Percentiles rank a stretch among this genome's conserved stretches.
phyloP scores from a whole-genome alignment of 2,329 filamentous ascomycete genomes.

The Nothopassalora personata region DNA sequence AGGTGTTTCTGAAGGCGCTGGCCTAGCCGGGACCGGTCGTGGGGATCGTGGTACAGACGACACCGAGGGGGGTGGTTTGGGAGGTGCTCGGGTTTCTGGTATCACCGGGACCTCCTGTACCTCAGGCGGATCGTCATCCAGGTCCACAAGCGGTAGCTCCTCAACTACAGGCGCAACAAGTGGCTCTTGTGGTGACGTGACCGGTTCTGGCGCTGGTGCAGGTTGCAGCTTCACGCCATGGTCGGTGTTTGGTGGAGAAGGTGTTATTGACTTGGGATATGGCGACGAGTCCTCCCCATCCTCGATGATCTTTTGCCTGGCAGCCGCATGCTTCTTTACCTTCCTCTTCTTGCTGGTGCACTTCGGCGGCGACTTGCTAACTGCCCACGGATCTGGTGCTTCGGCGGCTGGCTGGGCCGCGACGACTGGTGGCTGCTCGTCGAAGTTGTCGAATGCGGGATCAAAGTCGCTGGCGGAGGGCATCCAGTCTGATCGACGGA shows the following conservation, averaged over 20 bases:
- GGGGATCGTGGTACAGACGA: conserved; percentile 14
- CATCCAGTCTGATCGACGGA: conserved; percentile 17
- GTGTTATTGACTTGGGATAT: conserved; percentile 26
- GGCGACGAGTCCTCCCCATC: conserved; percentile 25
- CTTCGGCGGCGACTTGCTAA: conserved; percentile 11
- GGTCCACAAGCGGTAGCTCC: conserved; percentile 11
- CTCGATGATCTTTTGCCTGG: conserved; percentile 10
- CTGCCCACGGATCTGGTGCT: conserved; percentile 12
- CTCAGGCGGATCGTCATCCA: conserved; percentile 17
- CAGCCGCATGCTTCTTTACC: conserved; percentile 19
- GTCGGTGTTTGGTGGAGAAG: conserved; percentile 22
- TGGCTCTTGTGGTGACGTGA: conserved; percentile 8
- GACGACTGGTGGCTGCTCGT: conserved; percentile 19
- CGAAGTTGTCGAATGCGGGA: conserved; percentile 26
- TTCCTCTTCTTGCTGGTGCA: conserved; percentile 27
- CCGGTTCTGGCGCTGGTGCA: conserved; percentile 4
- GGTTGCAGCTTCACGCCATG: conserved; percentile 19
- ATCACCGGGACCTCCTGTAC: conserved; percentile 11
- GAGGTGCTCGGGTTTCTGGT: not conserved
- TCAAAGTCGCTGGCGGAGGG: conserved; percentile 21
- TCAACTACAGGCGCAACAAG: not conserved
- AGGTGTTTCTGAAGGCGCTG: conserved; percentile 14
- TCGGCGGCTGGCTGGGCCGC: conserved; percentile 8
- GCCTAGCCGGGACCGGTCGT: conserved; percentile 10
- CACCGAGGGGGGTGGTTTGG: conserved; percentile 2